phyloP scores from a whole-genome alignment of 1,139 yeast species.

The Nakaseomyces kungkrabaensis region DNA sequence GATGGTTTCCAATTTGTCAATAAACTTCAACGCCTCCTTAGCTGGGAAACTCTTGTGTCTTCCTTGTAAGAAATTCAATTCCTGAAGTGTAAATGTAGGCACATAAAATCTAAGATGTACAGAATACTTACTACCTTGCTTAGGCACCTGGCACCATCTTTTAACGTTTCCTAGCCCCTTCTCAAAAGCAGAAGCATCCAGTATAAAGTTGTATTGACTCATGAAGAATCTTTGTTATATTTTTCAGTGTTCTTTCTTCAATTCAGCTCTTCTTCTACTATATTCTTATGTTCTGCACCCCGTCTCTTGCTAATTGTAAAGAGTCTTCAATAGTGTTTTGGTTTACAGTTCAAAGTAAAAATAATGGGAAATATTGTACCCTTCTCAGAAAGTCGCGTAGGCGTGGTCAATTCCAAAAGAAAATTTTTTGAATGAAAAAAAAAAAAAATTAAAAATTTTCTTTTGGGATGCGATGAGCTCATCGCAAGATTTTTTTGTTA shows the following conservation, averaged over 20 bases:
- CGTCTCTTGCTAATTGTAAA: no score
- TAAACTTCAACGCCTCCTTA: slow-evolving; percentile 23
- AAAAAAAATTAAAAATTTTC: neutral
- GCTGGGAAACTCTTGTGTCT: slow-evolving; percentile 24
- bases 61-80: slow-evolving; percentile 22
- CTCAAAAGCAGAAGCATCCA: slow-evolving; percentile 28
- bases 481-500: neutral
- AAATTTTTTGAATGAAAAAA: neutral
- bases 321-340: no score
- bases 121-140: slow-evolving; percentile 10
- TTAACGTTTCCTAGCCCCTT: slow-evolving; percentile 27
- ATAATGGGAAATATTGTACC: neutral
- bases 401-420: neutral
- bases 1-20: slow-evolving; percentile 15
- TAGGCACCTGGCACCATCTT: slow-evolving; percentile 18
- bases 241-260: no score
- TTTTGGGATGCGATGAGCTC: neutral
- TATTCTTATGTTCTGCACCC: no score
- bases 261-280: no score
- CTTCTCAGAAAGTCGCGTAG: no score
- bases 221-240: neutral
- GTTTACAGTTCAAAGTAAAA: no score
- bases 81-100: slow-evolving; percentile 25
- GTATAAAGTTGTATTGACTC: slow-evolving; percentile 22
- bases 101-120: slow-evolving; percentile 20